phyloP scores from a whole-genome alignment of 345 rosid species.

The Brassica carinata region DNA sequence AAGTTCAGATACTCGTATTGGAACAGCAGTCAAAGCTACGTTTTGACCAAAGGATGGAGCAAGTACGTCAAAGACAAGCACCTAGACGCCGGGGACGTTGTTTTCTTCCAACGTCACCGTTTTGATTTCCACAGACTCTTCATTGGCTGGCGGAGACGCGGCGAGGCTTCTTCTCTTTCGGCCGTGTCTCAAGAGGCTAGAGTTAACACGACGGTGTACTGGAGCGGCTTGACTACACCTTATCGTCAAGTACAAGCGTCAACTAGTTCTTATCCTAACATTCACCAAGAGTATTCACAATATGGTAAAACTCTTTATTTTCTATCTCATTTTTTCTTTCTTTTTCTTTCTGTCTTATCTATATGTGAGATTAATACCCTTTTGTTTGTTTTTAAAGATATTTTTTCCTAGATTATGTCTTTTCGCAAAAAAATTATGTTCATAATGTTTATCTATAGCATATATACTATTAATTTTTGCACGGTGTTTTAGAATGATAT shows the following conservation, averaged over 20 bases:
- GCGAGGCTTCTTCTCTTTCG: constrained; percentile 27
- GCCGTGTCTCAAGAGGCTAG: constrained; percentile 27
- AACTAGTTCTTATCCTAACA: constrained; percentile 30
- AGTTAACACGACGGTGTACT: constrained; percentile 27
- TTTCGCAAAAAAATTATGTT: not conserved
- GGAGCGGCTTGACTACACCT: constrained; percentile 37
- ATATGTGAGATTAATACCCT: constrained; percentile 23
- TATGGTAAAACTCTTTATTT: constrained; percentile 54
- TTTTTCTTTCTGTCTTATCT: not conserved
- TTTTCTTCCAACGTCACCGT: constrained; percentile 63
- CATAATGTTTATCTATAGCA: not conserved
- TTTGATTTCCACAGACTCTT: constrained; percentile 55
- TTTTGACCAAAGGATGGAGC: constrained; percentile 93
- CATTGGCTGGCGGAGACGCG: constrained; percentile 74
- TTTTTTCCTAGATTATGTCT: not conserved
- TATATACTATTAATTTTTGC: not conserved
- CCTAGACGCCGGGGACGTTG: constrained; percentile 77
- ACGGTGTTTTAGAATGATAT: not conserved
- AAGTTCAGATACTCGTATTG: constrained; percentile 84
- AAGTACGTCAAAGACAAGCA: constrained; percentile 81
- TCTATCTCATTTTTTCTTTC: not conserved
- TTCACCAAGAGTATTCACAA: constrained; percentile 62
- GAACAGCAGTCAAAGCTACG: constrained; percentile 85
- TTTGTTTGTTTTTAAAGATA: not conserved
- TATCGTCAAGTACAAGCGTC: constrained; percentile 45